Base-by-base conservation (phyloP, 2,329 filamentous ascomycete genomes). In the Pleurostoma richardsiae region DNA sequence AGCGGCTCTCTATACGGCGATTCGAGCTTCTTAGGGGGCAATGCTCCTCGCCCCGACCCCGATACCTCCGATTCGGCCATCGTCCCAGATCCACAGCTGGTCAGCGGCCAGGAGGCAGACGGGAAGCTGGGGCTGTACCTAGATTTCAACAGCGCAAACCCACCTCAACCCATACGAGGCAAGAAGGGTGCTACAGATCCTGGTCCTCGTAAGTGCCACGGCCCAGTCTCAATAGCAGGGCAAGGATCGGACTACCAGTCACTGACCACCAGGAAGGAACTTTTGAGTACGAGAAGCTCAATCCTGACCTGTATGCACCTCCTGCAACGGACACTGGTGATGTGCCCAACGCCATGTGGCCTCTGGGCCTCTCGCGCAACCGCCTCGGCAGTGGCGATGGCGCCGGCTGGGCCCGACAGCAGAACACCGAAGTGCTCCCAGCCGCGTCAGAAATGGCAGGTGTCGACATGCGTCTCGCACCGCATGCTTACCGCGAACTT, bases 401-500 rank as follows among this genome's bases (percentile, higher is more conserved):
- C 39, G 62, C 76, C 1, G 79, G 79, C 11, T 83, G 71, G 77
- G 71, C 76, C 38, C 64, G 76, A 3, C 71, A 80, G 57, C 74
- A 80, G 57, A 80, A 80, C 54, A 62, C 56, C 0, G 61, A 60
- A 1, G 73, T 77, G 7, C 67, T 83, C 48, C 79, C 79, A 3
- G 49, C 57, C 1, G 68, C 75, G 5, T 73, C 62, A 4, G 64
- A 60, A 10, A 80, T 82, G 74, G 77, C 79, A 0, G 78, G 77
- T 40, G 79, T 82, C 1, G 72, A 82, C 52, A 82, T 82, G 79
- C 70, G 76, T 39, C 67, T 82, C 1, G 71, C 69, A n/a, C 70
- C 76, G 0, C 63, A 76, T 29, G 79, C 74, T 0, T 83, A 83
- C 50, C 74, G 82, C 26, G 81, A 85, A 58, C 64, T 85, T 27